A percentile compares a stretch with the other conserved stretches of the same genome.
phyloP scores from a whole-genome alignment of 345 rosid genomes.

The Geranium brycei region DNA sequence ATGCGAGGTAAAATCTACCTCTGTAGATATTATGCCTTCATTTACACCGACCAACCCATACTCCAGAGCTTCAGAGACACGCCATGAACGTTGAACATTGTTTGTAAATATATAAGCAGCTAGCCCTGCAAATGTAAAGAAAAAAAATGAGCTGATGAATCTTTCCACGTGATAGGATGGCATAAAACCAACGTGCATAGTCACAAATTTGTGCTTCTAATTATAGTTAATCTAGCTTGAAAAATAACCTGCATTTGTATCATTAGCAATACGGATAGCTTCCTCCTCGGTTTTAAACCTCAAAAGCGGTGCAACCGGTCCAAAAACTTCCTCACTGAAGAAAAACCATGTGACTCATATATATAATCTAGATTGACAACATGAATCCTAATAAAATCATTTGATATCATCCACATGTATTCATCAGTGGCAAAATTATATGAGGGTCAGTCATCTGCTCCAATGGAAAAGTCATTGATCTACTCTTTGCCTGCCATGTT shows the following conservation, averaged over 20 bases:
- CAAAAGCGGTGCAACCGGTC: conserved; percentile 89
- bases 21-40: conserved; percentile 89
- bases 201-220: background rate
- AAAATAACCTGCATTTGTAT: conserved; percentile 67
- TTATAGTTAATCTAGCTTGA: background rate
- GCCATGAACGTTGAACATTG: conserved; percentile 78
- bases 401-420: background rate
- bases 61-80: conserved; percentile 87
- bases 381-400: background rate
- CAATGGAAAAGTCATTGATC: too few relatives aligned
- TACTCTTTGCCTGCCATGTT: too few relatives aligned
- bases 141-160: conserved; percentile 4
- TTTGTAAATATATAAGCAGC: conserved; percentile 89
- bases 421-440: background rate
- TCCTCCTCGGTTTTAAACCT: conserved; percentile 83
- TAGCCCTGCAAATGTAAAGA: conserved; percentile 43
- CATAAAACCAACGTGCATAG: background rate
- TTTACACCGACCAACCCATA: conserved; percentile 83
- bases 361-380: background rate
- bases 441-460: background rate
- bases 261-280: conserved; percentile 65
- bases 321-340: conserved; percentile 82
- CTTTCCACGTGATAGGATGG: background rate
- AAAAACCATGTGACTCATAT: background rate
- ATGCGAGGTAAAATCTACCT: conserved; percentile 32